These are phyloP conservation scores for Staphylotrichum longicolle DNA, from an alignment of 495 filamentous ascomycete species.

Conservation along the genomic window DNA sequence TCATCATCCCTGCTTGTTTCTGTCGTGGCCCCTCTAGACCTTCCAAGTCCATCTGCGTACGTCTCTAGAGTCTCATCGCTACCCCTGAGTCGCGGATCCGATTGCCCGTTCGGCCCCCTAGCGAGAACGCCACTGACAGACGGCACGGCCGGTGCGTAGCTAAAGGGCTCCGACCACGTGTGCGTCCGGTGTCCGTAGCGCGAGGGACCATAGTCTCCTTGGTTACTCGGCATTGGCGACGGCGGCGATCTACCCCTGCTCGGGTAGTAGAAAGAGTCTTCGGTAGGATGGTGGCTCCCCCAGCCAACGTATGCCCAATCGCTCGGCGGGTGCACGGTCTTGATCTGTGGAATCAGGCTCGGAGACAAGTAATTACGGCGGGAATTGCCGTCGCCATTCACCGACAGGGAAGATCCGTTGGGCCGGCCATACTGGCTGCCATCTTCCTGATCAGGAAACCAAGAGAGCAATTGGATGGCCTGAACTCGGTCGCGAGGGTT, in stretches of 20 bases:
- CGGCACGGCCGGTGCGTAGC: conserved; percentile 23
- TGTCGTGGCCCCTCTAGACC: neutral
- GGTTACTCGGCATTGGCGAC: conserved; percentile 43
- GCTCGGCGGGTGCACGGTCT: conserved; percentile 33
- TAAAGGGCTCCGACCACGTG: conserved; percentile 33
- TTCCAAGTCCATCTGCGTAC: neutral
- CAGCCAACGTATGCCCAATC: conserved; percentile 35
- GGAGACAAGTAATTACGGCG: conserved; percentile 32
- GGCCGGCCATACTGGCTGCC: conserved; percentile 27
- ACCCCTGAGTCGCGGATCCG: neutral
- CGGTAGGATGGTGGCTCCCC: conserved; percentile 22
- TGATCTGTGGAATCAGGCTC: conserved; percentile 30
- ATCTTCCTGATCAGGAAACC: conserved; percentile 40
- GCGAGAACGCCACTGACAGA: conserved; percentile 29
- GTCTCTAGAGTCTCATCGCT: conserved; percentile 7
- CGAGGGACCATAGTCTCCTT: conserved; percentile 30
- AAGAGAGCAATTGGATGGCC: conserved; percentile 39
- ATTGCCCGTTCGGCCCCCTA: conserved; percentile 18
- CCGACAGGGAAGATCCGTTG: conserved; percentile 31
- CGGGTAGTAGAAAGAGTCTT: conserved; percentile 41
- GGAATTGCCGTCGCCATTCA: conserved; percentile 35
- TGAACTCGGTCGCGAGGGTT: conserved; percentile 45
- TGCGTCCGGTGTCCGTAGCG: conserved; percentile 20
- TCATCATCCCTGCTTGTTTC: conserved; percentile 4
- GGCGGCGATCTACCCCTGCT: conserved; percentile 47